Base-by-base conservation (phyloP, 2,329 filamentous ascomycete species). In the Fusarium dimerum region DNA sequence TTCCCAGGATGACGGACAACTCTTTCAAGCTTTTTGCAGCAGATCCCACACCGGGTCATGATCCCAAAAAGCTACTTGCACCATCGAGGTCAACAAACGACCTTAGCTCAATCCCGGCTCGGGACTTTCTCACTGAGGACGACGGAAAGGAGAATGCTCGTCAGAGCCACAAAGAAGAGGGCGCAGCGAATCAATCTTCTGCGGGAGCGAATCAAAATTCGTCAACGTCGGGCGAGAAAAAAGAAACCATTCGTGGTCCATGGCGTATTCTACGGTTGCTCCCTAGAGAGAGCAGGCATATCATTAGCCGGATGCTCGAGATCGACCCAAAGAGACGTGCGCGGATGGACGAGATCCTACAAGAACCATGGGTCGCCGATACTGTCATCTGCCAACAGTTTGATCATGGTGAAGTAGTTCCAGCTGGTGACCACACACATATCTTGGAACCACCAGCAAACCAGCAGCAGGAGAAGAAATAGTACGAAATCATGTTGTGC, bases 1-100 rank as follows among this genome's bases (percentile, higher is more conserved):
- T 95, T 36, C 94, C 94, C 5, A 85, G 92, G 40, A 77, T 92
- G 69, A 90, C 90, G 4, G 94, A 99, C 71, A 97, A 96, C 71
- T 96, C 92, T 0, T 99, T 90, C 74, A 92, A 93, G 66, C 82
- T 99, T 2, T 99, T 99, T 68, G 87, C 93, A 13, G 85, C 94
- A 2, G 82, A 89, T 8, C 92, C 93, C 1, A 90, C 92, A 3
- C 88, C 89, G 1, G 89, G 88, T 2, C 81, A 85, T 57, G 81
- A 85, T 47, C 82, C 82, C 1, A 78, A 73, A 62, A 80, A 78
- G 57, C 71, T 85, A 29, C 68, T 82, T 18, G 61, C 76, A 10
- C 76, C 76, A 6, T 73, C 76, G 9, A 73, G 70, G 50, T 78
- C 78, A 12, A 74, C 71, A 4, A 73, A 71, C n/a, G 75, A 78